These are phyloP conservation scores for Tetrahymena elliotti DNA, from an alignment of 73 alveolate species.

Conservation along the genomic window DNA sequence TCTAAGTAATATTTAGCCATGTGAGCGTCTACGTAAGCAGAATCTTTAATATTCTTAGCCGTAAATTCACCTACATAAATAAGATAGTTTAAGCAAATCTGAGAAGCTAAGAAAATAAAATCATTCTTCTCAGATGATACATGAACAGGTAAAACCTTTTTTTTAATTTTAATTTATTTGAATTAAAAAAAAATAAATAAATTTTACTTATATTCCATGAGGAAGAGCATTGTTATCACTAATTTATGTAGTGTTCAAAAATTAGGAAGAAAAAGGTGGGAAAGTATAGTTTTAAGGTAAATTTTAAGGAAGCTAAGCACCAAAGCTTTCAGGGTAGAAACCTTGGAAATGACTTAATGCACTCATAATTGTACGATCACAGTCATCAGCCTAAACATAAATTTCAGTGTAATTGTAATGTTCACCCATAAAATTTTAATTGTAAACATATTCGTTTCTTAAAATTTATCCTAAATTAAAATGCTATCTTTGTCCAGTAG, in stretches of 20 bases:
- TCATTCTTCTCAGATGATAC: neutral
- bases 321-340: conserved; percentile 62
- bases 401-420: conserved; percentile 32
- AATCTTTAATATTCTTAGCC: neutral
- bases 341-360: conserved; percentile 78
- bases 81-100: neutral
- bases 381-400: conserved; percentile 50
- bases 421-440: conserved; percentile 29
- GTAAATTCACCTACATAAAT: neutral
- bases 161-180: neutral
- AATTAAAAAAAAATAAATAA: neutral
- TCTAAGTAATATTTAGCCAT: neutral
- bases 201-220: neutral
- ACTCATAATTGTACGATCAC: conserved; percentile 69
- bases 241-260: neutral
- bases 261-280: conserved; percentile 8
- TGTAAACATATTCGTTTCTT: conserved; percentile 46
- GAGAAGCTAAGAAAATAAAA: neutral
- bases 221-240: conserved; percentile 19
- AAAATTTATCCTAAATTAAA: conserved; percentile 52
- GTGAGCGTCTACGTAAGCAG: neutral
- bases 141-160: neutral
- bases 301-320: conserved; percentile 15
- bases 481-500: conserved; percentile 57
- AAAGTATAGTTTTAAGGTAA: neutral